Evolutionary conservation across 2,329 filamentous ascomycete species (phyloP).

Genomic region (Akanthomyces uredinophilus): DNA sequence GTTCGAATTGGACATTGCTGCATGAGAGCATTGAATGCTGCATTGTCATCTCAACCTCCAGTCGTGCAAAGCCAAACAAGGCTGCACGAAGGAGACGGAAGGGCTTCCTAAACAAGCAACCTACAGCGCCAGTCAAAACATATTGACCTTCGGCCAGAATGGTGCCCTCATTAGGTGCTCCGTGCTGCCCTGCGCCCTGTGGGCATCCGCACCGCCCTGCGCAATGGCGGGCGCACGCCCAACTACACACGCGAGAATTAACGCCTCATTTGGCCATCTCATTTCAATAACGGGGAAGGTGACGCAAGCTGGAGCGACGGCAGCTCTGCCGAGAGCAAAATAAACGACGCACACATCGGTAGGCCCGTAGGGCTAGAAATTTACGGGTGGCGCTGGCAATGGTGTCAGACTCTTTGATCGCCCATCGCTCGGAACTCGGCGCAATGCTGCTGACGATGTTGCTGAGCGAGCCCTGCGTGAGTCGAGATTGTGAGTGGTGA

Average conservation of each 20-base stretch:
- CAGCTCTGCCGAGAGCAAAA: neutral
- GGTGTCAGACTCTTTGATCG: neutral
- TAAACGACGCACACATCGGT: neutral
- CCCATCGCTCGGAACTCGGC: conserved; percentile 1
- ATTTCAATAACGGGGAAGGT: neutral
- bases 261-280: neutral
- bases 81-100: neutral
- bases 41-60: neutral
- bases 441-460: neutral
- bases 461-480: neutral
- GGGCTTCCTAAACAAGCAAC: neutral
- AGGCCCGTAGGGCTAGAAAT: neutral
- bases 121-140: neutral
- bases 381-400: neutral
- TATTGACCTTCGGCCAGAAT: neutral
- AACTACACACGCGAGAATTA: neutral
- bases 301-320: neutral
- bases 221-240: neutral
- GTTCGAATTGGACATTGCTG: no score
- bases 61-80: neutral
- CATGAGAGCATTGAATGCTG: neutral
- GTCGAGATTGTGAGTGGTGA: neutral
- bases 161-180: no score
- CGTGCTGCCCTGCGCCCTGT: conserved; percentile 1
- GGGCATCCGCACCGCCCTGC: neutral